phyloP scores from a whole-genome alignment of 768 basidiomycete genomes.

The Auricularia auricula-judae region DNA sequence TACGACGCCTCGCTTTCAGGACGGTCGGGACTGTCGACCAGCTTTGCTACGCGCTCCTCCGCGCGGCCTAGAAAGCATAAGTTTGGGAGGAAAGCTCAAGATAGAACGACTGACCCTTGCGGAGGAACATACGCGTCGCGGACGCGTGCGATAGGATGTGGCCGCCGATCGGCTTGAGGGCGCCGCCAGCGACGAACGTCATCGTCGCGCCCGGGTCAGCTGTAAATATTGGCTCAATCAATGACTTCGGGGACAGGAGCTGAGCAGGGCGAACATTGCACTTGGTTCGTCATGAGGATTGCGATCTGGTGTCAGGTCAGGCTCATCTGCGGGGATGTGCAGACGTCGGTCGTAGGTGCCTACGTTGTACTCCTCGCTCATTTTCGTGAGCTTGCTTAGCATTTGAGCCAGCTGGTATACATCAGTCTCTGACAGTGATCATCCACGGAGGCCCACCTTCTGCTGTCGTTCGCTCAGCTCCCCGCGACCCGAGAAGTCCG shows the following conservation, averaged over 20 bases:
- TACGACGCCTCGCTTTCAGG: conserved; percentile 89
- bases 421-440: conserved; percentile 54
- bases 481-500: conserved; percentile 88
- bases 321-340: too few relatives aligned
- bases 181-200: conserved; percentile 91
- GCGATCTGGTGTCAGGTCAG: conserved; percentile 41
- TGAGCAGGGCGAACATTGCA: conserved; percentile 48
- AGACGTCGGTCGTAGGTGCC: conserved; percentile 5
- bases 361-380: conserved; percentile 88
- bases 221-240: conserved; percentile 18
- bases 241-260: background rate
- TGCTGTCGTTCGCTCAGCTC: conserved; percentile 92
- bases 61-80: conserved; percentile 53
- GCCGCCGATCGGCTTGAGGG: conserved; percentile 83
- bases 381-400: conserved; percentile 82
- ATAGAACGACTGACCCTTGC: conserved; percentile 50
- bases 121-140: conserved; percentile 75
- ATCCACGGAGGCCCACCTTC: conserved; percentile 36
- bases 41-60: conserved; percentile 82
- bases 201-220: conserved; percentile 92
- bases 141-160: conserved; percentile 85
- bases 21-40: conserved; percentile 81
- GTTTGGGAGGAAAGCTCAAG: background rate
- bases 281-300: conserved; percentile 86
- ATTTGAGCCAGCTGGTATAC: conserved; percentile 36